These are phyloP conservation scores for Balansia obtecta DNA, from an alignment of 2,329 filamentous ascomycete genomes.

Conservation along the genomic window DNA sequence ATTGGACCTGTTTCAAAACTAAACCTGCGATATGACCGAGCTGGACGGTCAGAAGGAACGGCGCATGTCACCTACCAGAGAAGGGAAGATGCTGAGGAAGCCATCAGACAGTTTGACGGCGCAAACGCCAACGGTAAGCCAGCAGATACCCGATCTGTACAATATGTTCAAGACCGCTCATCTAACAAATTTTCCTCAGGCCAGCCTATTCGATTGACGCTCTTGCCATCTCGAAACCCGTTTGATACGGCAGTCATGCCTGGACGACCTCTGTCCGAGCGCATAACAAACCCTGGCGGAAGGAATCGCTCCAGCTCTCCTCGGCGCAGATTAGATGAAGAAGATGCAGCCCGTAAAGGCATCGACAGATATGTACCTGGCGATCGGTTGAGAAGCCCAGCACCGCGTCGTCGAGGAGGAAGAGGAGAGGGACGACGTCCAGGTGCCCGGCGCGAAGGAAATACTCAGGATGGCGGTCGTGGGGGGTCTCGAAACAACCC, in stretches of 20 bases:
- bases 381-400: conserved; percentile 44
- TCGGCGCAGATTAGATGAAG: conserved; percentile 32
- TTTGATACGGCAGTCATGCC: conserved; percentile 44
- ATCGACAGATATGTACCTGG: conserved; percentile 74
- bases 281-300: conserved; percentile 41
- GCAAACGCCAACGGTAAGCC: conserved; percentile 69
- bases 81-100: conserved; percentile 57
- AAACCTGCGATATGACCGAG: conserved; percentile 70
- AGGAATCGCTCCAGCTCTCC: conserved; percentile 53
- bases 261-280: conserved; percentile 45
- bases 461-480: conserved; percentile 22
- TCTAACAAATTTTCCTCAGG: conserved; percentile 29
- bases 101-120: conserved; percentile 71
- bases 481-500: conserved; percentile 29
- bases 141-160: not conserved
- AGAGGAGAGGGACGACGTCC: conserved; percentile 40
- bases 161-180: not conserved
- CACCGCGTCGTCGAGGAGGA: conserved; percentile 38
- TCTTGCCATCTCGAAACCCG: conserved; percentile 48
- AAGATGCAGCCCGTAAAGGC: conserved; percentile 49
- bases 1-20: conserved; percentile 63
- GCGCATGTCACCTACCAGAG: conserved; percentile 73
- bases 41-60: conserved; percentile 74
- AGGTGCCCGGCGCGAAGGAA: conserved; percentile 31
- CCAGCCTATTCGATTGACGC: conserved; percentile 65